Evolutionary conservation across 2,329 filamentous ascomycete species (phyloP).

Genomic region (Pestalotiopsis sp.): DNA sequence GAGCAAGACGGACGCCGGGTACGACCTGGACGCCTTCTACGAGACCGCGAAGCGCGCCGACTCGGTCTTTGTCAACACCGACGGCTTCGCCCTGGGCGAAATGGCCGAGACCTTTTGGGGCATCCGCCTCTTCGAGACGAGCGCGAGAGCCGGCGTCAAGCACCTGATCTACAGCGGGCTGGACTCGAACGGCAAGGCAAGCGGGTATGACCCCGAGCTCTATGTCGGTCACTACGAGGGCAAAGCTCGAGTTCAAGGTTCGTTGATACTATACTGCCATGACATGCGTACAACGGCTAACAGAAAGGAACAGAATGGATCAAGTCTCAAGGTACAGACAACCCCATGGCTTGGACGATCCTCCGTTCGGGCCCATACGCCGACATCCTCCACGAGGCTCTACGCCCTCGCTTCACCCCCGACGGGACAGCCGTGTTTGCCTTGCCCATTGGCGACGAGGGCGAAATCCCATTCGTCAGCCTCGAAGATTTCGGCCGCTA

Average conservation of each 20-base stretch:
- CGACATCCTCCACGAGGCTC: neutral
- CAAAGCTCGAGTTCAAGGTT: slow-evolving; percentile 3
- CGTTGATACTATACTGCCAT: neutral
- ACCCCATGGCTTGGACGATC: neutral
- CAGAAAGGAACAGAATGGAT: neutral
- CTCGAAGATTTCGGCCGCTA: neutral
- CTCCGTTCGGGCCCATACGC: neutral
- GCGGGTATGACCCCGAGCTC: neutral
- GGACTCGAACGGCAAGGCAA: neutral
- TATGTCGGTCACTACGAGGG: slow-evolving; percentile 5
- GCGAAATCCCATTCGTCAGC: neutral
- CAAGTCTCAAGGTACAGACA: neutral
- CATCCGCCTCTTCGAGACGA: neutral
- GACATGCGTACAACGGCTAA: neutral
- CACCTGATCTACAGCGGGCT: neutral
- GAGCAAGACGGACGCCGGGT: neutral
- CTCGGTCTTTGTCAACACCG: neutral
- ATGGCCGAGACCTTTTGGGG: neutral
- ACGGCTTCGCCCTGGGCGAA: neutral
- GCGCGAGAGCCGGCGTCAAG: neutral
- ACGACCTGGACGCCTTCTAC: neutral
- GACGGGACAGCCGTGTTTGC: neutral
- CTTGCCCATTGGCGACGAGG: neutral
- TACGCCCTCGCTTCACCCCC: neutral
- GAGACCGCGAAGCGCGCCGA: neutral